phyloP scores from a whole-genome alignment of 306 rosid genomes.

The Purshia tridentata region DNA sequence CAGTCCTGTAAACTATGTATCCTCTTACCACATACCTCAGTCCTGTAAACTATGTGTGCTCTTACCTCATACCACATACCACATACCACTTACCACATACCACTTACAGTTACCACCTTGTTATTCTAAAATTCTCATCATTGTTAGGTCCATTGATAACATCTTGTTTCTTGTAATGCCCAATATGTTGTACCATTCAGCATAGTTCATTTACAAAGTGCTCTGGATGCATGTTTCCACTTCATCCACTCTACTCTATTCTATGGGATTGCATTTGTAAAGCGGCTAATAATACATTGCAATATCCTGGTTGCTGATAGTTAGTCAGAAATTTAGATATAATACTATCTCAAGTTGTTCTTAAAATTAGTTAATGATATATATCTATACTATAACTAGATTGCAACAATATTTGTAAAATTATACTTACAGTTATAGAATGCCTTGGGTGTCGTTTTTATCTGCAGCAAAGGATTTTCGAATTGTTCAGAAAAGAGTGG shows the following conservation, averaged over 20 bases:
- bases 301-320: background rate
- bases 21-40: background rate
- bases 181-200: background rate
- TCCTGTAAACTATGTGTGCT: background rate
- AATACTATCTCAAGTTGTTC: background rate
- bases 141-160: background rate
- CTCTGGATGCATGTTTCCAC: background rate
- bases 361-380: background rate
- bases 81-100: no score
- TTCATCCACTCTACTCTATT: background rate
- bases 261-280: background rate
- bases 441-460: constrained; percentile 17
- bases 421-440: background rate
- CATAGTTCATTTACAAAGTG: background rate
- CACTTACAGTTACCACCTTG: background rate
- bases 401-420: background rate
- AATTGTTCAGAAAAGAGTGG: constrained; percentile 74
- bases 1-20: background rate
- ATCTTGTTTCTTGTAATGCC: background rate
- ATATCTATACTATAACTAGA: background rate
- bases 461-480: constrained; percentile 73
- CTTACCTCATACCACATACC: background rate
- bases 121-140: background rate
- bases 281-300: background rate
- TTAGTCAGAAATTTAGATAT: background rate